Base-by-base conservation (phyloP, 768 basidiomycete genomes). In the Mycena galopus region DNA sequence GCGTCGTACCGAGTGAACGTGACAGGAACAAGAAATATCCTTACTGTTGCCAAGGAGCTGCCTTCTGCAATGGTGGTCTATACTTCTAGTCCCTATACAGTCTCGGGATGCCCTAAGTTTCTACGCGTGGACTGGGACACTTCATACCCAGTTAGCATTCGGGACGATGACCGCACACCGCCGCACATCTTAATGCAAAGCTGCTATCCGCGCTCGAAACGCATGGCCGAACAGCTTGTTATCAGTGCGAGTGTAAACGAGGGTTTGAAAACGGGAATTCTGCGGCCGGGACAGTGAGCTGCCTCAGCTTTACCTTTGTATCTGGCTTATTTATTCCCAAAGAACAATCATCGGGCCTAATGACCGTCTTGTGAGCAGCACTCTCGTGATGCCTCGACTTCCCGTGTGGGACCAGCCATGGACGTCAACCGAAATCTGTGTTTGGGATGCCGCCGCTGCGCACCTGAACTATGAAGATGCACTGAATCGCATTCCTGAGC, bases 191-290 rank as follows among this genome's bases (percentile, higher is more conserved):
- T 27, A 5, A 72, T 77, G 19, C 74, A 86, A 32, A 87, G 87
- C 75, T 86, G 86, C 30, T 92, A 92, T 77, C 87, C 88, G 75
- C 82, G 84, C 47, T 89, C 89, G 50, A 91, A 91, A 78, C 84
- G 85, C 12, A 75, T 84, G 64, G 89, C 88, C 1, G 90, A 91
- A 78, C 81, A 84, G 75, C 79, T 89, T 39, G 87, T 91, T 7
- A 78, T 88, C n/a, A 81, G 79, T 0, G 88, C 89, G n/a, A 89
- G 90, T 75, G 84, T 83, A 6, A 77, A 82, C 61, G 81, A 81
- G 6, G 84, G 84, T 11, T 78, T 91, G 14, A 78, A 83, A 59
- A 90, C 90, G 4, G 88, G 79, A 1, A 78, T 81, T 27, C 60
- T 84, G 44, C 79, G 81, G 19, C 83, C 83, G 6, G 81, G 80